Evolutionary conservation across 2,329 filamentous ascomycete genomes (phyloP).

Genomic region (Pseudocercospora macadamiae): DNA sequence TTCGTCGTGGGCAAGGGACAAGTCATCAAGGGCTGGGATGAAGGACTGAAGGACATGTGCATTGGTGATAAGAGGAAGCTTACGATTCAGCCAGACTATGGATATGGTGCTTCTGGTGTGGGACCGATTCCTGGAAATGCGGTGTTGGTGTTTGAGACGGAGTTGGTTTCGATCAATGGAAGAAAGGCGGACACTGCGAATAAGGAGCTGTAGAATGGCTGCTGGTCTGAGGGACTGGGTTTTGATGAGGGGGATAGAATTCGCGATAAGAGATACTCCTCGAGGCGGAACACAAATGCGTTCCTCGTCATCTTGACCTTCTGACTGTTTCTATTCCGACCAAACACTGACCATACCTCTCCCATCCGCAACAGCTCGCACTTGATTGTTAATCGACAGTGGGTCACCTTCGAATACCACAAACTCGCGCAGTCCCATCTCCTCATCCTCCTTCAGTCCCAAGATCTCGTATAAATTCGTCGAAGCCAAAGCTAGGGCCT

Average conservation of each 20-base stretch:
- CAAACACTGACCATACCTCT: conserved; percentile 33
- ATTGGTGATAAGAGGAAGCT: conserved; percentile 90
- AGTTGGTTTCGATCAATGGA: conserved; percentile 68
- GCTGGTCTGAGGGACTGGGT: too few species aligned
- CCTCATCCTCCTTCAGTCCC: conserved; percentile 44
- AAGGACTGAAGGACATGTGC: conserved; percentile 92
- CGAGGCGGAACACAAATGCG: too few species aligned
- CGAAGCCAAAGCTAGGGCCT: conserved; percentile 61
- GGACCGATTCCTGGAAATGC: conserved; percentile 85
- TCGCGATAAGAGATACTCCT: too few species aligned
- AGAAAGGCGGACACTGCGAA: not conserved
- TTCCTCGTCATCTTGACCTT: too few species aligned
- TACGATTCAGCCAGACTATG: conserved; percentile 81
- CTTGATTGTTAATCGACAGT: conserved; percentile 60
- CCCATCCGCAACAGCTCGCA: conserved; percentile 58
- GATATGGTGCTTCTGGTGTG: conserved; percentile 76
- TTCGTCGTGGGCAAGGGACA: conserved; percentile 82
- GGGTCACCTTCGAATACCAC: conserved; percentile 67
- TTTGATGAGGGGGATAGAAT: too few species aligned
- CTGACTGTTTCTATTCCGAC: too few species aligned
- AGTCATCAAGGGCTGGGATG: conserved; percentile 96
- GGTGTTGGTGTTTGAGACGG: conserved; percentile 88
- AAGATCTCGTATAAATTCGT: conserved; percentile 62
- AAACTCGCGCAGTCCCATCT: conserved; percentile 51
- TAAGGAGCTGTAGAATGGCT: too few species aligned